Evolutionary conservation across 2,329 filamentous ascomycete genomes (phyloP).

Genomic region (Ambrosiella beaveri): DNA sequence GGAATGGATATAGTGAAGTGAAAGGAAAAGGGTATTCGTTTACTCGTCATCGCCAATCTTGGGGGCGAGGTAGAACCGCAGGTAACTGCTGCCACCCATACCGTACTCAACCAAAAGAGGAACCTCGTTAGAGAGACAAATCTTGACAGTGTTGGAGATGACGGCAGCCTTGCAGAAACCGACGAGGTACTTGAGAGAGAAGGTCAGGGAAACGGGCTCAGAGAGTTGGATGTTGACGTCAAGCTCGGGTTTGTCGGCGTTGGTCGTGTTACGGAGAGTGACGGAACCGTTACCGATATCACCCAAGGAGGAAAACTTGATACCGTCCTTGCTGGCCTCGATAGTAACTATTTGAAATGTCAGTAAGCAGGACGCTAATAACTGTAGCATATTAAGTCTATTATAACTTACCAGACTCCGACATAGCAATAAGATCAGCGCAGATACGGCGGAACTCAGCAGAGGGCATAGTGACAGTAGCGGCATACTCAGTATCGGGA

Average conservation of each 20-base stretch:
- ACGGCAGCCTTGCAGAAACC: slow-evolving; percentile 98
- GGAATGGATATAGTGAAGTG: not conserved
- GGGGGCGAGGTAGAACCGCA: slow-evolving; percentile 94
- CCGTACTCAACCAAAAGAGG: slow-evolving; percentile 88
- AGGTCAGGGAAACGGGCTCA: slow-evolving; percentile 86
- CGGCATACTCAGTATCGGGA: slow-evolving; percentile 94
- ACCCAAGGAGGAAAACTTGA: slow-evolving; percentile 84
- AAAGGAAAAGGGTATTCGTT: slow-evolving; percentile 7
- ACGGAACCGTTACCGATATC: slow-evolving; percentile 95
- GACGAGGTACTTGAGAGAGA: slow-evolving; percentile 97
- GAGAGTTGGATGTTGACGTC: slow-evolving; percentile 80
- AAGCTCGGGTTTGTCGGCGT: slow-evolving; percentile 73
- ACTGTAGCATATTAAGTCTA: too few relatives aligned
- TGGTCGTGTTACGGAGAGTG: slow-evolving; percentile 73
- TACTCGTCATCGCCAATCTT: slow-evolving; percentile 34
- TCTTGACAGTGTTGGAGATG: slow-evolving; percentile 65
- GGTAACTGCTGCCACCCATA: slow-evolving; percentile 63
- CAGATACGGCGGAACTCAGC: slow-evolving; percentile 89
- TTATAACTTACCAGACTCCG: slow-evolving; percentile 65
- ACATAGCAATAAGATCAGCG: slow-evolving; percentile 77
- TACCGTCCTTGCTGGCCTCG: slow-evolving; percentile 88
- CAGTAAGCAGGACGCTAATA: not conserved
- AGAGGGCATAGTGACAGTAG: slow-evolving; percentile 76
- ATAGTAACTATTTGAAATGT: slow-evolving; percentile 52
- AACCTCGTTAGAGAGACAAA: slow-evolving; percentile 91